Percentiles rank a stretch among this genome's conserved stretches.
Evolutionary conservation across 2,329 filamentous ascomycete species (phyloP).

Genomic region (Neophaeococcomyces aloes): DNA sequence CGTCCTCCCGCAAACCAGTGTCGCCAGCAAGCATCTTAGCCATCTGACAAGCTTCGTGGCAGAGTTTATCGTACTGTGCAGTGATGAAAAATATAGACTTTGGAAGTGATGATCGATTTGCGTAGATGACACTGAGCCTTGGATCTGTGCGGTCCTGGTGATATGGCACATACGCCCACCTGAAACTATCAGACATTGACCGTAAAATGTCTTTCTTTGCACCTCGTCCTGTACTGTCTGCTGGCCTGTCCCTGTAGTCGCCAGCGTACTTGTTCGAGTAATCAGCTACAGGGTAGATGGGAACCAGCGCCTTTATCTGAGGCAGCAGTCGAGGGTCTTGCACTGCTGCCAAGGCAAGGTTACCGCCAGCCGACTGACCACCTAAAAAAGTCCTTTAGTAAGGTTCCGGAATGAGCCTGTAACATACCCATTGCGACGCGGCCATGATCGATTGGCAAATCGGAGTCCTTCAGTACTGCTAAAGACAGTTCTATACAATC

Average conservation of each 20-base stretch:
- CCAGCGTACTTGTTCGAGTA: slow-evolving; percentile 25
- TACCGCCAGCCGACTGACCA: slow-evolving; percentile 38
- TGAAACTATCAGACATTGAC: slow-evolving; percentile 24
- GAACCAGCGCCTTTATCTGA: slow-evolving; percentile 30
- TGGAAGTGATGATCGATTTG: slow-evolving; percentile 29
- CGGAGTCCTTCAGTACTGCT: slow-evolving; percentile 34
- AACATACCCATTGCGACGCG: slow-evolving; percentile 35
- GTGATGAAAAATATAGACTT: slow-evolving; percentile 35
- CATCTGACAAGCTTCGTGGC: slow-evolving; percentile 31
- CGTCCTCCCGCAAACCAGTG: slow-evolving; percentile 15
- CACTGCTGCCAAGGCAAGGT: slow-evolving; percentile 34
- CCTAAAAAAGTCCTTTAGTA: slow-evolving; percentile 23
- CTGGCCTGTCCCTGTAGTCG: slow-evolving; percentile 21
- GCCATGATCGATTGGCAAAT: slow-evolving; percentile 37
- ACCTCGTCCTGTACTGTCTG: neutral
- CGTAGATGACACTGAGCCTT: slow-evolving; percentile 34
- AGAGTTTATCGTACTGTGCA: slow-evolving; percentile 39
- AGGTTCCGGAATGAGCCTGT: slow-evolving; percentile 2
- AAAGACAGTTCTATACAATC: slow-evolving; percentile 38
- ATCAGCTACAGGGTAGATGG: slow-evolving; percentile 39
- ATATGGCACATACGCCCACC: slow-evolving; percentile 34
- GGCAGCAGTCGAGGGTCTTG: slow-evolving; percentile 31
- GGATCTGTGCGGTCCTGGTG: slow-evolving; percentile 30
- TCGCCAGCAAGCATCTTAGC: slow-evolving; percentile 23
- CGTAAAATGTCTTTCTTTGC: slow-evolving; percentile 22